These are phyloP conservation scores for Lycium barbarum DNA, from an alignment of 257 asterid species.

Conservation along the genomic window DNA sequence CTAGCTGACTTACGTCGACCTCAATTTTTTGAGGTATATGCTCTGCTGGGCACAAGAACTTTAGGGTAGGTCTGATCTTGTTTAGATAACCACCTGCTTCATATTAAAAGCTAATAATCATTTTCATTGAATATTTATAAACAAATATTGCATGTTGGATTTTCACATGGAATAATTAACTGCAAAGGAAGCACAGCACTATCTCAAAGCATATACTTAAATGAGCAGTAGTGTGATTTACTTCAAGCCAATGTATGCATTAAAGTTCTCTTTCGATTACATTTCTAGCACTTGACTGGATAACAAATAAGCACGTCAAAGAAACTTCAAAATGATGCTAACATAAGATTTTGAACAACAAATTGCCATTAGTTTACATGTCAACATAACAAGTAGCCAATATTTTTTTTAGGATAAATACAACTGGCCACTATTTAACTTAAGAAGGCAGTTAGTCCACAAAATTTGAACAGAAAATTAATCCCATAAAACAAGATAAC, in stretches of 20 bases:
- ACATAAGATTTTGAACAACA: not conserved
- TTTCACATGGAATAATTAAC: not conserved
- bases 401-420: too few relatives aligned
- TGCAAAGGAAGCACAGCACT: not conserved
- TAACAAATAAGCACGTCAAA: not conserved
- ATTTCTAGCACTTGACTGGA: not conserved
- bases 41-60: constrained; percentile 80
- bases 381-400: not conserved
- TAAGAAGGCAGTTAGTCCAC: not conserved
- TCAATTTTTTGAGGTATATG: constrained; percentile 83
- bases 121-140: not conserved
- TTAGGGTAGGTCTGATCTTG: constrained; percentile 61
- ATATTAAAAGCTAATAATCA: constrained; percentile 26
- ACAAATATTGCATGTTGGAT: not conserved
- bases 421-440: not conserved
- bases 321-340: constrained; percentile 15
- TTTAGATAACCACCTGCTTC: constrained; percentile 72
- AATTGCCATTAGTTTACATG: not conserved
- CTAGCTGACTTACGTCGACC: constrained; percentile 85
- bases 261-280: not conserved
- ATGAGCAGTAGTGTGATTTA: constrained; percentile 7
- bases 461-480: not conserved
- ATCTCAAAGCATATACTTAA: not conserved
- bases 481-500: not conserved
- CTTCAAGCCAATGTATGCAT: constrained; percentile 11